Conservation (phyloP, 2,329 filamentous ascomycete genomes). For the Exophiala alcalophila region DNA sequence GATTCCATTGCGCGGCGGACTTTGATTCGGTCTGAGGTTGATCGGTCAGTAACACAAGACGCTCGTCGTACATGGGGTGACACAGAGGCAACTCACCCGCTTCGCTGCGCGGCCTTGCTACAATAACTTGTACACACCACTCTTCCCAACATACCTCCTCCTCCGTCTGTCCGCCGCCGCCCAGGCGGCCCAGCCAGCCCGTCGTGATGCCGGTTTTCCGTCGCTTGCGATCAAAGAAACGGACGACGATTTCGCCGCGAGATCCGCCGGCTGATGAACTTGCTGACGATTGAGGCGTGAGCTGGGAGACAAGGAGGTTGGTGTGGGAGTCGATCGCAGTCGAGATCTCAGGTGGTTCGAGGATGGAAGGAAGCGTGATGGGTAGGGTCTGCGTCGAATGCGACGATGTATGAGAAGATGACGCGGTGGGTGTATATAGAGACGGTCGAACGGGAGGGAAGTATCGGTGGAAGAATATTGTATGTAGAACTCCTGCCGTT, state of each 20-base stretch:
- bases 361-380: constrained; percentile 81
- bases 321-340: constrained; percentile 89
- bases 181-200: constrained; percentile 36
- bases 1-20: constrained; percentile 88
- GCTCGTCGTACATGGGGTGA: constrained; percentile 5
- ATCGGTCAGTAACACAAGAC: constrained; percentile 4
- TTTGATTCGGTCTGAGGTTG: constrained; percentile 69
- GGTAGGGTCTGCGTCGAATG: constrained; percentile 47
- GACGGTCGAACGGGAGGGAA: constrained; percentile 81
- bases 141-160: constrained; percentile 97
- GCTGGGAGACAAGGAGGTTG: constrained; percentile 72
- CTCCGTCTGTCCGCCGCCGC: constrained; percentile 58
- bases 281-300: constrained; percentile 57
- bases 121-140: constrained; percentile 92
- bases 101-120: constrained; percentile 84
- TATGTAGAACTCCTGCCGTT: constrained; percentile 78
- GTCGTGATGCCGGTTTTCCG: constrained; percentile 75
- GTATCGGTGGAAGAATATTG: constrained; percentile 98
- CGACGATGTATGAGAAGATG: constrained; percentile 22
- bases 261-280: constrained; percentile 55
- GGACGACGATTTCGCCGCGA: constrained; percentile 75
- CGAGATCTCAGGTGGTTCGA: constrained; percentile 79
- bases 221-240: constrained; percentile 92
- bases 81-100: constrained; percentile 59
- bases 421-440: constrained; percentile 53